These are phyloP conservation scores for Colletotrichum siamense DNA, from an alignment of 2,329 filamentous ascomycete genomes.

Conservation along the genomic window DNA sequence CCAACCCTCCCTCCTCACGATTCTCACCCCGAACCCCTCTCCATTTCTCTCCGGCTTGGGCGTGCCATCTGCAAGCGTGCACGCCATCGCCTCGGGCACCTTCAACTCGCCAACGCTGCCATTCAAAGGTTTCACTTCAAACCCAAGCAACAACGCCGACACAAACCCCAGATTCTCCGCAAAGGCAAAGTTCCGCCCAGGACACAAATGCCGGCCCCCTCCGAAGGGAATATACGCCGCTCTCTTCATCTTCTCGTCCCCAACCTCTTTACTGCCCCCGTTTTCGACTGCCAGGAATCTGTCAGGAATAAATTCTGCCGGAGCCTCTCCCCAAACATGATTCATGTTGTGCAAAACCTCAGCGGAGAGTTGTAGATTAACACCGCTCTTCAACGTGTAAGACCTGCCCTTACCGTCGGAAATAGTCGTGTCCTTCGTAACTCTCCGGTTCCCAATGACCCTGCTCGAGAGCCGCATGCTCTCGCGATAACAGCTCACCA, in stretches of 20 bases:
- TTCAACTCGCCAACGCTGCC: background rate
- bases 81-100: background rate
- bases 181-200: background rate
- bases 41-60: background rate
- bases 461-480: background rate
- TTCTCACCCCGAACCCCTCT: background rate
- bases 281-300: background rate
- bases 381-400: background rate
- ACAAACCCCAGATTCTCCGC: background rate
- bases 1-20: background rate
- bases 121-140: background rate
- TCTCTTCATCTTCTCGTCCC: background rate
- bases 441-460: background rate
- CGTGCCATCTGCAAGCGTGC: background rate
- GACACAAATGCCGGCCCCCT: background rate
- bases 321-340: background rate
- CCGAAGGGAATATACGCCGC: background rate
- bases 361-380: background rate
- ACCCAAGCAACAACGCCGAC: background rate
- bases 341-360: background rate
- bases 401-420: background rate
- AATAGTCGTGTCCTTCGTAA: background rate
- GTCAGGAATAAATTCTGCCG: background rate
- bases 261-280: background rate
- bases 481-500: background rate